Evolutionary conservation across 1,139 yeast genomes (phyloP).

Genomic region (Ashbya aceris): DNA sequence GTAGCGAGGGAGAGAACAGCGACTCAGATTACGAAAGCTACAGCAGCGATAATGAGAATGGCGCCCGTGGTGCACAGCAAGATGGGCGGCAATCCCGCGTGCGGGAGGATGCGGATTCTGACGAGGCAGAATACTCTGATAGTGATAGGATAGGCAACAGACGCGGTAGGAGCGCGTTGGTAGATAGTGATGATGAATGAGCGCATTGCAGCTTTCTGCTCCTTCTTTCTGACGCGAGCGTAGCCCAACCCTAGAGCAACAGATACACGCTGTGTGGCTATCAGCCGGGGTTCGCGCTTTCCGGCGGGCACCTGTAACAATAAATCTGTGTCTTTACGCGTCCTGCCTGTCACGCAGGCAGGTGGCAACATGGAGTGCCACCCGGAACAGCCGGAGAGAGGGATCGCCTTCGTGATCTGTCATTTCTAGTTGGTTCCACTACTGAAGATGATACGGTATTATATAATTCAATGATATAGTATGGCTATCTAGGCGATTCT

Average conservation of each 20-base stretch:
- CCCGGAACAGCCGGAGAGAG: too few relatives aligned
- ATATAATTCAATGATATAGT: slow-evolving; percentile 1
- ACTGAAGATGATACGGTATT: slow-evolving; percentile 1
- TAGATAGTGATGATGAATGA: slow-evolving; percentile 28
- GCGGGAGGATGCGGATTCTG: slow-evolving; percentile 16
- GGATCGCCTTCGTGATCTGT: too few relatives aligned
- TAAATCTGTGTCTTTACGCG: too few relatives aligned
- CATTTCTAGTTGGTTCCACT: background rate
- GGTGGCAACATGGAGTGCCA: too few relatives aligned
- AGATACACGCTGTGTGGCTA: too few relatives aligned
- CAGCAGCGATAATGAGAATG: background rate
- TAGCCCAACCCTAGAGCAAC: too few relatives aligned
- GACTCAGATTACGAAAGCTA: slow-evolving; percentile 27
- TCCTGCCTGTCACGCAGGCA: too few relatives aligned
- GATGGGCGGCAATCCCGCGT: slow-evolving; percentile 1
- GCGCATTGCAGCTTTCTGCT: too few relatives aligned
- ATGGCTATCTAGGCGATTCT: slow-evolving; percentile 3
- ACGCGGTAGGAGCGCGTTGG: slow-evolving; percentile 22
- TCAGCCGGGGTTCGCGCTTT: too few relatives aligned
- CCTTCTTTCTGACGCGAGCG: too few relatives aligned
- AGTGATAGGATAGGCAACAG: slow-evolving; percentile 26
- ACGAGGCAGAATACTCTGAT: slow-evolving; percentile 16
- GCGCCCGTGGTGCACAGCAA: background rate
- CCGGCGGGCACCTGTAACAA: too few relatives aligned
- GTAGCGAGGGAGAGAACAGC: slow-evolving; percentile 26